A percentile compares a stretch with the other conserved stretches of the same genome.
Conservation (phyloP, 495 filamentous ascomycete genomes). For the Penicillium turbatum region DNA sequence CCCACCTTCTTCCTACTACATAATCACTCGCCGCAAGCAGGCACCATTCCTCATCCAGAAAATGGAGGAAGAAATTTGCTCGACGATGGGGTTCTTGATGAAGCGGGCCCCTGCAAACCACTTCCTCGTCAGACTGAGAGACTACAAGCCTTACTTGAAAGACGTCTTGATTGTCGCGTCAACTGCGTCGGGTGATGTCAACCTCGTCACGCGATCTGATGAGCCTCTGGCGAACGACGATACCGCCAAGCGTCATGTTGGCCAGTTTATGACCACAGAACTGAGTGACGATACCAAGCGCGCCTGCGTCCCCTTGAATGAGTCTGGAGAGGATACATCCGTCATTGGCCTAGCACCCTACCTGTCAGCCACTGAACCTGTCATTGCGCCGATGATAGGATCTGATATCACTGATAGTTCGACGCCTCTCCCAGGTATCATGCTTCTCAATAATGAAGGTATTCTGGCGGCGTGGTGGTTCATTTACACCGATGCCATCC, state of each 20-base stretch:
- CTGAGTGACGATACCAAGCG: constrained; percentile 72
- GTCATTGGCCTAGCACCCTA: constrained; percentile 79
- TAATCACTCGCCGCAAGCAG: constrained; percentile 62
- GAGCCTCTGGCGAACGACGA: constrained; percentile 61
- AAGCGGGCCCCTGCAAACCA: constrained; percentile 68
- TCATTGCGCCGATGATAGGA: constrained; percentile 69
- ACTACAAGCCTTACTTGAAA: constrained; percentile 72
- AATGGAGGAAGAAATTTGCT: constrained; percentile 62
- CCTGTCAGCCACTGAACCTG: constrained; percentile 73
- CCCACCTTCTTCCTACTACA: constrained; percentile 63
- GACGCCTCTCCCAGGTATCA: constrained; percentile 78
- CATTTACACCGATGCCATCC: constrained; percentile 80
- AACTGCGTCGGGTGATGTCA: constrained; percentile 72
- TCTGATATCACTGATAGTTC: constrained; percentile 72
- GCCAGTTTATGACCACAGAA: constrained; percentile 67
- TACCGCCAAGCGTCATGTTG: constrained; percentile 53
- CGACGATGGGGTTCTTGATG: constrained; percentile 53
- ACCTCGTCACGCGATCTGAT: constrained; percentile 66
- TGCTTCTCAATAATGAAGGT: constrained; percentile 87
- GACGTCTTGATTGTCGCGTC: constrained; percentile 79
- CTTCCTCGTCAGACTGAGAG: constrained; percentile 65
- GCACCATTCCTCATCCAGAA: constrained; percentile 64
- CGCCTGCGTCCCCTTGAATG: constrained; percentile 71
- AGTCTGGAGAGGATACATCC: constrained; percentile 66
- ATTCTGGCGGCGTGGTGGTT: constrained; percentile 85